A percentile compares a stretch with the other conserved stretches of the same genome.
These are phyloP conservation scores for Tardiomyces blankii DNA, from an alignment of 1,139 yeast genomes.

Conservation along the genomic window DNA sequence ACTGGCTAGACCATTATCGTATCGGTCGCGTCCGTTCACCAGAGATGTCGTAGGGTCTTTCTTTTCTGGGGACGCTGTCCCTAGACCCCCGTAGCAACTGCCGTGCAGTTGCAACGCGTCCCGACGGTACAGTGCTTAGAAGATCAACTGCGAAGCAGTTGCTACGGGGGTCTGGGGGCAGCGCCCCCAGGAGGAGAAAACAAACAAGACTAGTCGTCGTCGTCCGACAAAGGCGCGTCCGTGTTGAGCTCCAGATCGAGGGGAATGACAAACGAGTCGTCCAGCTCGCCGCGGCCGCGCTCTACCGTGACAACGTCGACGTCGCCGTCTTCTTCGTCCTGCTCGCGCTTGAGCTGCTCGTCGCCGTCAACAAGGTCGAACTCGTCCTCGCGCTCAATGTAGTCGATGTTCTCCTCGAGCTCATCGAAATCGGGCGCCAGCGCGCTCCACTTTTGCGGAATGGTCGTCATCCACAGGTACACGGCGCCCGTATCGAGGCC, in stretches of 20 bases:
- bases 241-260: constrained; percentile 13
- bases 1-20: too few relatives aligned
- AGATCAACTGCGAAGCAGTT: too few relatives aligned
- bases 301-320: constrained; percentile 64
- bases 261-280: constrained; percentile 24
- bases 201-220: background rate
- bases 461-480: constrained; percentile 71
- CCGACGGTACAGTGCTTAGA: too few relatives aligned
- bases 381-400: constrained; percentile 84
- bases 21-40: too few relatives aligned
- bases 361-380: constrained; percentile 71
- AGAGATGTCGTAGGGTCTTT: too few relatives aligned
- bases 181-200: too few relatives aligned
- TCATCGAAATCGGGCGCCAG: constrained; percentile 95
- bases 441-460: constrained; percentile 95
- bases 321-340: constrained; percentile 57
- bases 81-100: too few relatives aligned
- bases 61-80: too few relatives aligned
- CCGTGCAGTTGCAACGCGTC: too few relatives aligned
- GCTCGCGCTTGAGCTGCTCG: constrained; percentile 41
- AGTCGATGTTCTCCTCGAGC: constrained; percentile 83
- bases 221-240: background rate
- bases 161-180: too few relatives aligned
- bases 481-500: constrained; percentile 81
- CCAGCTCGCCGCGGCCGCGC: constrained; percentile 20